Base-by-base conservation (phyloP, 768 basidiomycete genomes). In the Kwoniella sp. region DNA sequence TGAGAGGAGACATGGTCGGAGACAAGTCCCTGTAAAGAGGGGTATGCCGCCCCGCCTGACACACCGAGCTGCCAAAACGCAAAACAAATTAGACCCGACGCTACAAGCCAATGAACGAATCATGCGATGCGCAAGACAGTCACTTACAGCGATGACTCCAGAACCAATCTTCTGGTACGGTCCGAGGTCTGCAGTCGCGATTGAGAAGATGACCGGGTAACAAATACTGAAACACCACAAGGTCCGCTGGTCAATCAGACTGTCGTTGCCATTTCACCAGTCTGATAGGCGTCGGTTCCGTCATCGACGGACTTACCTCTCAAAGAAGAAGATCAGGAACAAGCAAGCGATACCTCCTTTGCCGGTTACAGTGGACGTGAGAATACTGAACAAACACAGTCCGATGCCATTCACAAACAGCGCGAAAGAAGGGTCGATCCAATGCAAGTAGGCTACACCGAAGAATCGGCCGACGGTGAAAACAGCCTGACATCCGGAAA, bases 301-400 rank as follows among this genome's bases (percentile, higher is more conserved):
- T 44, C 8, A 44, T 44, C 40, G 40, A 44, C 17, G 10, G 17
- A 44, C 58, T 53, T 19, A 53, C 55, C 36, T 37, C 26, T 69
- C 68, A 22, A 64, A 71, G 71, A 74, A 71, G 71, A 76, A 76
- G 63, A 77, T 61, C 51, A 76, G 46, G 72, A 70, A 73, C 49
- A 73, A 58, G 22, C 64, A 69, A 5, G 70, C 75, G 37, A 73
- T 65, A 19, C 69, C 59, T 22, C 71, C 71, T 62, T 60, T 60
- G 12, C 71, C 74, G 15, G 58, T 49, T 44, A 75, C 59, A 51
- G 58, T 26, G 0, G 72, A 51, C 21, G 72, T 74, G n/a, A 73
- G 48, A 57, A 79, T 60, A 22, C 65, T 48, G 63, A 77, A 76
- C 46, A 71, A 4, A 9, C 65, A 55, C 60, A 75, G 66, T 17